phyloP scores from a whole-genome alignment of 352 stramenopile genomes.

The Phytopythium mirpurense region DNA sequence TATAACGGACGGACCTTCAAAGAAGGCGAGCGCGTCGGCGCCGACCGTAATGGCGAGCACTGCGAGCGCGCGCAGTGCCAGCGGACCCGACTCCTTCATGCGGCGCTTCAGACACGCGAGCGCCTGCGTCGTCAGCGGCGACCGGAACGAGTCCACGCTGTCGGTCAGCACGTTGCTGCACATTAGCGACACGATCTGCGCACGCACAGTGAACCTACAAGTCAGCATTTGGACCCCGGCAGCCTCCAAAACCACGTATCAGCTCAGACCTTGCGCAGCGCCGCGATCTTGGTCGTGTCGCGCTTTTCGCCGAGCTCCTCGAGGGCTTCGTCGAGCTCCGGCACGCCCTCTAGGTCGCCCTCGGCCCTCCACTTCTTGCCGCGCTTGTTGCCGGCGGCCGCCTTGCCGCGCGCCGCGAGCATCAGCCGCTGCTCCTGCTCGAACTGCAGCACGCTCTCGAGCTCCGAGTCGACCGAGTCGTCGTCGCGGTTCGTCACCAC shows the following conservation, averaged over 20 bases:
- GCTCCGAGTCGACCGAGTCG: conserved; percentile 52
- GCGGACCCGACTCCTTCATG: conserved; percentile 37
- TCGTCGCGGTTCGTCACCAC: conserved; percentile 27
- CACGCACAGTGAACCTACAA: background rate
- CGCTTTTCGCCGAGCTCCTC: conserved; percentile 62
- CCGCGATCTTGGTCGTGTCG: conserved; percentile 51
- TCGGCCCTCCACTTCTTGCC: conserved; percentile 31
- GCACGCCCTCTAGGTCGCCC: conserved; percentile 20
- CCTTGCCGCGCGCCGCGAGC: background rate
- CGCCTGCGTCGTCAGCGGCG: conserved; percentile 31
- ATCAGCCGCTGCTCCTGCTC: conserved; percentile 22
- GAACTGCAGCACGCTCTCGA: conserved; percentile 49
- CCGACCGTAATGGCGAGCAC: conserved; percentile 55
- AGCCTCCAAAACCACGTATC: too few species aligned
- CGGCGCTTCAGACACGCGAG: conserved; percentile 56
- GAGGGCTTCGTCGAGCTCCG: conserved; percentile 43
- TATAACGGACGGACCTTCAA: conserved; percentile 16
- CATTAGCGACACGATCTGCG: conserved; percentile 37
- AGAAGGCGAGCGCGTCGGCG: conserved; percentile 46
- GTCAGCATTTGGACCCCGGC: too few species aligned
- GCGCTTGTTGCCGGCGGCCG: conserved; percentile 14
- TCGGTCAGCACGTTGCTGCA: conserved; percentile 33
- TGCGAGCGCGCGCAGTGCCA: conserved; percentile 39
- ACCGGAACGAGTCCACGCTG: conserved; percentile 29
- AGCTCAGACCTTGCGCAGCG: conserved; percentile 45